Conservation (phyloP, 345 rosid species). For the Isatis tinctoria region DNA sequence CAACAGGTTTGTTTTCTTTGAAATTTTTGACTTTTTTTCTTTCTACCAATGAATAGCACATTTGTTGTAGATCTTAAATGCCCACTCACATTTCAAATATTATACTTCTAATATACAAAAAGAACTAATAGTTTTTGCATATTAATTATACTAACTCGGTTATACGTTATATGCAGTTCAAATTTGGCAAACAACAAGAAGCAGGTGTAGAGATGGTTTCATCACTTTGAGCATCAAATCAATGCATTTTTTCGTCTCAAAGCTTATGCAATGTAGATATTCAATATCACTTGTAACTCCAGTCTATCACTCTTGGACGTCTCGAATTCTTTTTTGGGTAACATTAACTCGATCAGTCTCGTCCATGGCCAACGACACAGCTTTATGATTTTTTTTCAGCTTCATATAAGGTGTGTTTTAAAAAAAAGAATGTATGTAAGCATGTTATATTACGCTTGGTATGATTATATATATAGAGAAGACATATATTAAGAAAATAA, state of each 20-base stretch:
- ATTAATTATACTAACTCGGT: neutral
- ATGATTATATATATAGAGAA: neutral
- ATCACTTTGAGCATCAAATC: conserved; percentile 22
- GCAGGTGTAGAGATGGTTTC: conserved; percentile 3
- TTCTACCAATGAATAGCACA: neutral
- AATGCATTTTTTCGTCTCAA: conserved; percentile 26
- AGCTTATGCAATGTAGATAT: conserved; percentile 14
- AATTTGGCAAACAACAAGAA: conserved; percentile 1
- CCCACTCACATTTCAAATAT: neutral
- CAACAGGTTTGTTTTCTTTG: neutral
- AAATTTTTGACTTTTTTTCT: neutral
- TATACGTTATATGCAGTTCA: conserved; percentile 9
- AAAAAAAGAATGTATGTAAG: neutral
- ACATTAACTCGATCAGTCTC: conserved; percentile 27
- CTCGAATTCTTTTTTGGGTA: conserved; percentile 21
- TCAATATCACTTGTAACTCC: conserved; percentile 5
- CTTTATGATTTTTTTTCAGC: neutral
- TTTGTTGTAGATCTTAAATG: neutral
- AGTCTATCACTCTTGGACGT: conserved; percentile 2
- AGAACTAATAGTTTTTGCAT: neutral
- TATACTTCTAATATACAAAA: neutral
- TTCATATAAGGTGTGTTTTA: neutral
- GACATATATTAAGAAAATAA: neutral
- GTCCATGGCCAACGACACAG: conserved; percentile 17
- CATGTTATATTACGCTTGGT: neutral